phyloP scores from a whole-genome alignment of 768 basidiomycete genomes.

The Dentipellis sp. region DNA sequence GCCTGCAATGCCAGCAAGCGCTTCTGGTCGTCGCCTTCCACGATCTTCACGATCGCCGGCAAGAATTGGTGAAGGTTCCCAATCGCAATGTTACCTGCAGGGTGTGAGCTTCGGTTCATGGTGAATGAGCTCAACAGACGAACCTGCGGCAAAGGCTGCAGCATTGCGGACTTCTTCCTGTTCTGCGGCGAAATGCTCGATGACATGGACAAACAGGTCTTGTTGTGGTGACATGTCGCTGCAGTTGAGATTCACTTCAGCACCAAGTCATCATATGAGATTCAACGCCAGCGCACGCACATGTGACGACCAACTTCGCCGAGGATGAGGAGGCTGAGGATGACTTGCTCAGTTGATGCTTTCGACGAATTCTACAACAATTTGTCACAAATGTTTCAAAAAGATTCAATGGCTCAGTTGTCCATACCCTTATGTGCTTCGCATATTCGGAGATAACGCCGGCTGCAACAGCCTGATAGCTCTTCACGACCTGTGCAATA shows the following conservation, averaged over 20 bases:
- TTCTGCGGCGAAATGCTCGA: constrained; percentile 66
- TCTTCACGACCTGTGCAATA: constrained; percentile 73
- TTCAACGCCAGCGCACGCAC: constrained; percentile 33
- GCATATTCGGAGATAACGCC: constrained; percentile 82
- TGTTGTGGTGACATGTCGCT: constrained; percentile 83
- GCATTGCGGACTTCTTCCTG: constrained; percentile 85
- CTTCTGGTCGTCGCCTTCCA: constrained; percentile 67
- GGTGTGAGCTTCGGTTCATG: neutral
- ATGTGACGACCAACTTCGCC: constrained; percentile 91
- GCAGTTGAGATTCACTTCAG: constrained; percentile 4
- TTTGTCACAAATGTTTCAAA: neutral
- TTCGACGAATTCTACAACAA: constrained; percentile 33
- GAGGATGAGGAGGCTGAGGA: constrained; percentile 79
- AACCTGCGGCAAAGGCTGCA: constrained; percentile 90
- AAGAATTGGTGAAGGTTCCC: constrained; percentile 86
- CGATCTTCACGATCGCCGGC: constrained; percentile 71
- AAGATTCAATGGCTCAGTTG: neutral
- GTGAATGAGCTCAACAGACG: constrained; percentile 12
- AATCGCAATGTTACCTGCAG: constrained; percentile 84
- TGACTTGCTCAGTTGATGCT: constrained; percentile 56
- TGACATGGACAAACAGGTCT: constrained; percentile 67
- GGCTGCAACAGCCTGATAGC: constrained; percentile 61
- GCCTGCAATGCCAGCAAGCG: constrained; percentile 85
- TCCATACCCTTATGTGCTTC: constrained; percentile 64
- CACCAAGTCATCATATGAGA: too few species aligned